Conservation (phyloP, 2,329 filamentous ascomycete species). For the Atkinsonella texensis region DNA sequence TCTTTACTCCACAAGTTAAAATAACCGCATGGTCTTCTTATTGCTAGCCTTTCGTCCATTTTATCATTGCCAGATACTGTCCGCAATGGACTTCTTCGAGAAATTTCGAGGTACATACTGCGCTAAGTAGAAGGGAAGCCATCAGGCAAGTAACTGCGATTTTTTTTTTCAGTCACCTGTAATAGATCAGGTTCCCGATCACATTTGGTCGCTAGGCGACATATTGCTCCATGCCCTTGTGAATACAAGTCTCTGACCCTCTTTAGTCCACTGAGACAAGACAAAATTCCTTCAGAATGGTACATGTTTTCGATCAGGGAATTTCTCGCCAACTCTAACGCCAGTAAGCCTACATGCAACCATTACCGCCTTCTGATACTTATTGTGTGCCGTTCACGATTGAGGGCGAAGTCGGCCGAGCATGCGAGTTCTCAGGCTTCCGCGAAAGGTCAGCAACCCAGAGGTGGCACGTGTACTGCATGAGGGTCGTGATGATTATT, state of each 20-base stretch:
- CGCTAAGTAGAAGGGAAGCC: background rate
- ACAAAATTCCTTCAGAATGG: background rate
- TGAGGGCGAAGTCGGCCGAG: conserved; percentile 17
- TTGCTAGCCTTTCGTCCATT: background rate
- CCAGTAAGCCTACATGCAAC: conserved; percentile 4
- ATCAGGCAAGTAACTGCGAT: background rate
- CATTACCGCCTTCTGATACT: conserved; percentile 7
- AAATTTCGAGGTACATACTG: background rate
- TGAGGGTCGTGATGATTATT: conserved; percentile 3
- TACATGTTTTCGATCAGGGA: background rate
- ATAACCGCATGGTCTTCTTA: no score
- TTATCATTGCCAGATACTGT: background rate
- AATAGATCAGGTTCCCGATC: background rate
- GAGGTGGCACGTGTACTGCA: conserved; percentile 22
- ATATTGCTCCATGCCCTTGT: background rate
- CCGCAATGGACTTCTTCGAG: background rate
- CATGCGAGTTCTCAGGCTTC: conserved; percentile 47
- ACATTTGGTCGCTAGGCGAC: background rate
- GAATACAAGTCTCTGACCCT: background rate
- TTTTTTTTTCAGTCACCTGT: no score
- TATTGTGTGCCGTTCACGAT: conserved; percentile 20
- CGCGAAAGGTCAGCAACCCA: conserved; percentile 44
- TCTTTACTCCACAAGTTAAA: no score
- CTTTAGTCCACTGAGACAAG: background rate
- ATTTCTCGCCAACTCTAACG: conserved; percentile 5